phyloP scores from a whole-genome alignment of 768 basidiomycete species.

The Trametes gibbosa region DNA sequence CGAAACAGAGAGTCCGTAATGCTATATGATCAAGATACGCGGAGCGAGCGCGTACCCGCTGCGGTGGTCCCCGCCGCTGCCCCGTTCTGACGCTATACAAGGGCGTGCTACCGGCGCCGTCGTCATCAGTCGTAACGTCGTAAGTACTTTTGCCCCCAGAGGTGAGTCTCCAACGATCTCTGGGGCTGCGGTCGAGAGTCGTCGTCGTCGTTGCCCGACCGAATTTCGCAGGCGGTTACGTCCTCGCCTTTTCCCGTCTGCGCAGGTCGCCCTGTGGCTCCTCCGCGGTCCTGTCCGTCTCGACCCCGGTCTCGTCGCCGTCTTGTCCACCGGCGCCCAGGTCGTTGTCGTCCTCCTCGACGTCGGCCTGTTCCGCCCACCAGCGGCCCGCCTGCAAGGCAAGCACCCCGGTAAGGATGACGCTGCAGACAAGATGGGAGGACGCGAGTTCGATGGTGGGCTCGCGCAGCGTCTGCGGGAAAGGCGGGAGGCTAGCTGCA shows the following conservation, averaged over 20 bases:
- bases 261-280: slow-evolving; percentile 9
- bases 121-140: slow-evolving; percentile 4
- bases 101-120: background rate
- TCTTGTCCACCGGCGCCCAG: background rate
- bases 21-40: slow-evolving; percentile 2
- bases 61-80: background rate
- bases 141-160: slow-evolving; percentile 12
- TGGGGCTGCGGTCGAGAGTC: background rate
- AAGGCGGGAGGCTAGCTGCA: slow-evolving; percentile 39
- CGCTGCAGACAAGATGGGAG: slow-evolving; percentile 81
- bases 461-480: slow-evolving; percentile 59
- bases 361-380: slow-evolving; percentile 79
- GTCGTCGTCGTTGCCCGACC: background rate
- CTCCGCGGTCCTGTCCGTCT: slow-evolving; percentile 12
- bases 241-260: slow-evolving; percentile 5
- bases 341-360: slow-evolving; percentile 47
- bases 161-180: no score
- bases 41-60: background rate
- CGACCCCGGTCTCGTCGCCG: slow-evolving; percentile 4
- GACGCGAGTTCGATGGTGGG: slow-evolving; percentile 79
- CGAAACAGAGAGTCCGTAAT: slow-evolving; percentile 1
- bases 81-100: background rate
- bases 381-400: slow-evolving; percentile 79
- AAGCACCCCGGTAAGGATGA: slow-evolving; percentile 84
- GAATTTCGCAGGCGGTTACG: background rate